phyloP scores from a whole-genome alignment of 495 filamentous ascomycete species.

The Evansstolkia leycettana region DNA sequence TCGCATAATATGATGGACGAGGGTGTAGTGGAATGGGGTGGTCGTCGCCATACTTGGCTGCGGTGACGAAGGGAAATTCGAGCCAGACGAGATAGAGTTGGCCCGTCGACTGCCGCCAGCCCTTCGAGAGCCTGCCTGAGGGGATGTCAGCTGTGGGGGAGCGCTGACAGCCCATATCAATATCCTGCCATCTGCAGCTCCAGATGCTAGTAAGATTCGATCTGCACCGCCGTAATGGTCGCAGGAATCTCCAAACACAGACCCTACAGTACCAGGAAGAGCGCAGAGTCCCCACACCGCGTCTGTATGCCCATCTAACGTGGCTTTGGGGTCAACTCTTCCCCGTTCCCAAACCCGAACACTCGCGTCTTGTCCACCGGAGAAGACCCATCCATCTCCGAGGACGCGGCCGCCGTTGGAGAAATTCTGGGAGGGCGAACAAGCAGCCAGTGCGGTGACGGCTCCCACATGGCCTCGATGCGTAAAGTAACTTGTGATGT shows the following conservation, averaged over 20 bases:
- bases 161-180: constrained; percentile 90
- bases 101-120: constrained; percentile 69
- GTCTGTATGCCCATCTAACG: constrained; percentile 86
- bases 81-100: constrained; percentile 83
- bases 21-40: constrained; percentile 51
- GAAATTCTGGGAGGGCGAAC: constrained; percentile 72
- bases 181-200: constrained; percentile 81
- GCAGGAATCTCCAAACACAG: constrained; percentile 60
- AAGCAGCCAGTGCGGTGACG: constrained; percentile 80
- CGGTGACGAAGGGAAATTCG: constrained; percentile 79
- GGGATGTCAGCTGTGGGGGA: constrained; percentile 72
- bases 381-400: constrained; percentile 96
- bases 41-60: constrained; percentile 71
- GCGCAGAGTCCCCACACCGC: constrained; percentile 94
- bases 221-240: constrained; percentile 64
- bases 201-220: constrained; percentile 79
- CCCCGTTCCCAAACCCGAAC: constrained; percentile 92
- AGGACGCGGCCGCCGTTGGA: constrained; percentile 73
- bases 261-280: constrained; percentile 69
- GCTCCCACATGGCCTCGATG: constrained; percentile 84
- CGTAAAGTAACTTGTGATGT: constrained; percentile 86
- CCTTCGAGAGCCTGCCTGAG: constrained; percentile 56
- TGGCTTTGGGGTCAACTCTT: constrained; percentile 88
- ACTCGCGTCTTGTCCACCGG: constrained; percentile 87
- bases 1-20: constrained; percentile 74